Conservation (phyloP, 495 filamentous ascomycete species). For the Ascodesmis nigricans region DNA sequence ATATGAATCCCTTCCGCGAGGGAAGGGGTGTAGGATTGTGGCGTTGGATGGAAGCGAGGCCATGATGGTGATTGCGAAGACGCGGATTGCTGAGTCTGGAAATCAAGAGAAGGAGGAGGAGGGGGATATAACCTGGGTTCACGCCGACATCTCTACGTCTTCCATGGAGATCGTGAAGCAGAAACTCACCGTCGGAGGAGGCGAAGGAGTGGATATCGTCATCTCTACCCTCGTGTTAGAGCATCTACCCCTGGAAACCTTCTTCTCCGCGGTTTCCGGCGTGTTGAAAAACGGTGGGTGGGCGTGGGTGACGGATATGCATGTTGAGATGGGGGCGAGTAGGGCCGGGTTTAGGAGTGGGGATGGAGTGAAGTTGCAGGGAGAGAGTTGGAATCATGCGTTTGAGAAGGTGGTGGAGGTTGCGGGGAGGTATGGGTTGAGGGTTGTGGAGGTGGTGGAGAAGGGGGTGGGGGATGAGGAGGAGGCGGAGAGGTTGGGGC, state of each 20-base stretch:
- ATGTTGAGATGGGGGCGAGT: constrained; percentile 41
- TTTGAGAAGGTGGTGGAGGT: constrained; percentile 33
- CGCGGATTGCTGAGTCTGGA: constrained; percentile 19
- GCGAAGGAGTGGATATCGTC: constrained; percentile 26
- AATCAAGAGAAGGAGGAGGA: neutral
- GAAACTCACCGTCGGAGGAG: constrained; percentile 2
- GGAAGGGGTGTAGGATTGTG: constrained; percentile 21
- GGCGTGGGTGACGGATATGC: constrained; percentile 51
- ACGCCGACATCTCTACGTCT: constrained; percentile 24
- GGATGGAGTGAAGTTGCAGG: constrained; percentile 34
- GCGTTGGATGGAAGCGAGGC: constrained; percentile 25
- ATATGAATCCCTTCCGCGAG: constrained; percentile 17
- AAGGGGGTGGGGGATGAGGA: constrained; percentile 31
- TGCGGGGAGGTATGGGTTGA: constrained; percentile 32
- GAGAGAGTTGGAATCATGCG: constrained; percentile 37
- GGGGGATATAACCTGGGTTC: constrained; percentile 19
- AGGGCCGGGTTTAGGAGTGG: constrained; percentile 47
- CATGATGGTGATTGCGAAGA: constrained; percentile 35
- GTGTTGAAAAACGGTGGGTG: constrained; percentile 32
- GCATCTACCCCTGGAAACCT: constrained; percentile 35
- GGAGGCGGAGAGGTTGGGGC: constrained; percentile 28
- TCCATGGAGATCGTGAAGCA: too few relatives aligned
- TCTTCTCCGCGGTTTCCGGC: constrained; percentile 31
- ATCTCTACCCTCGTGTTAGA: constrained; percentile 50
- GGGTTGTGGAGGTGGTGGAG: constrained; percentile 27